phyloP scores from a whole-genome alignment of 129 eudicot genomes.

The Ambrosia artemisiifolia region DNA sequence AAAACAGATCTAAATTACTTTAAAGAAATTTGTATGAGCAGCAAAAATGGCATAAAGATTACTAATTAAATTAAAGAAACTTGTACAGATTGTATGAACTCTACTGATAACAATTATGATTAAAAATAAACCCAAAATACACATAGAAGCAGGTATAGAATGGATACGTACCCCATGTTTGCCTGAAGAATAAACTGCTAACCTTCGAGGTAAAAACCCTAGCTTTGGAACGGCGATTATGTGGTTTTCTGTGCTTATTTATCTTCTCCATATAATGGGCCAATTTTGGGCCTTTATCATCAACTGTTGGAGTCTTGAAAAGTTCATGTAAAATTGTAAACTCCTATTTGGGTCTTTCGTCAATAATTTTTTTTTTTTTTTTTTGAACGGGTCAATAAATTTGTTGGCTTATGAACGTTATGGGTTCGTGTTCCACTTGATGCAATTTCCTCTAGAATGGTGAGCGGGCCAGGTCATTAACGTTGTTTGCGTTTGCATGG shows the following conservation, averaged over 20 bases:
- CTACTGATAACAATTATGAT: not conserved
- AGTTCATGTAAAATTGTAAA: too few relatives aligned
- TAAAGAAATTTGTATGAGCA: too few relatives aligned
- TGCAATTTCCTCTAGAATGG: too few relatives aligned
- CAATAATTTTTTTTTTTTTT: not conserved
- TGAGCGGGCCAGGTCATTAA: too few relatives aligned
- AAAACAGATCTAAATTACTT: too few relatives aligned
- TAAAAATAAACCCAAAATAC: not conserved
- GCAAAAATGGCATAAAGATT: not conserved
- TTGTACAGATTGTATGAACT: not conserved
- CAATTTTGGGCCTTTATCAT: conserved; percentile 8
- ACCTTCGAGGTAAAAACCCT: conserved; percentile 28
- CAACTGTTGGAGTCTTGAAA: not conserved
- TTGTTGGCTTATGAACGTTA: too few relatives aligned
- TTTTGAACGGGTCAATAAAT: too few relatives aligned
- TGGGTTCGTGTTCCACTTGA: too few relatives aligned
- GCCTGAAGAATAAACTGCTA: conserved; percentile 14
- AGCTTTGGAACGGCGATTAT: conserved; percentile 15
- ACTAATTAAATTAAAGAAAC: not conserved
- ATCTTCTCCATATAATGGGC: not conserved
- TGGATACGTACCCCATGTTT: conserved; percentile 35
- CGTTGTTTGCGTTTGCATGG: too few relatives aligned
- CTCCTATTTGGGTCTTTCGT: not conserved
- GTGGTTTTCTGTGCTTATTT: not conserved
- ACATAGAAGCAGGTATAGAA: not conserved